These are phyloP conservation scores for Alliaria petiolata DNA, from an alignment of 345 rosid genomes.

Conservation along the genomic window DNA sequence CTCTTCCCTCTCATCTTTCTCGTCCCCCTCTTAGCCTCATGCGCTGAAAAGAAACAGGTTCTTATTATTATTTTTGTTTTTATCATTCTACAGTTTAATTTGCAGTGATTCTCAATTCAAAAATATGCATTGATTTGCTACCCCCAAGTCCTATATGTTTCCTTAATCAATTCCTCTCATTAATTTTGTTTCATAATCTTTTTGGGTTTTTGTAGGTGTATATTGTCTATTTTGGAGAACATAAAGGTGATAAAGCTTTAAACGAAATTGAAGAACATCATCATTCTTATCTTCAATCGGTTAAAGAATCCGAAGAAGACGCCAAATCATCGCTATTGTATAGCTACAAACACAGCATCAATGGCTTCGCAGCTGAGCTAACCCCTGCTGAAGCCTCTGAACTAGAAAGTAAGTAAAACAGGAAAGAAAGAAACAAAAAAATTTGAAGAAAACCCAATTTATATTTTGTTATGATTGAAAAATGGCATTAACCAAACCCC, in stretches of 20 bases:
- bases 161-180: neutral
- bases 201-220: slow-evolving; percentile 44
- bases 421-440: no score
- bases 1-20: slow-evolving; percentile 33
- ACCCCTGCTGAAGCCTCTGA: slow-evolving; percentile 62
- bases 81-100: neutral
- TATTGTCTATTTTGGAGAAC: slow-evolving; percentile 66
- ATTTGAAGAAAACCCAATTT: neutral
- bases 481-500: neutral
- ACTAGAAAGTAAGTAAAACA: slow-evolving; percentile 27
- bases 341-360: slow-evolving; percentile 88
- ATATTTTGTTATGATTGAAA: neutral
- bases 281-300: slow-evolving; percentile 51
- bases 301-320: slow-evolving; percentile 61
- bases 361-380: slow-evolving; percentile 75
- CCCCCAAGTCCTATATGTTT: neutral
- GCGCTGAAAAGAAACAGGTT: slow-evolving; percentile 36
- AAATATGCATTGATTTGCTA: neutral
- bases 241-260: slow-evolving; percentile 46
- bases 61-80: neutral
- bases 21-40: slow-evolving; percentile 45
- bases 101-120: neutral
- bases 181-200: neutral
- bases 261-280: slow-evolving; percentile 64
- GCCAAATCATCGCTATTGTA: slow-evolving; percentile 67